These are phyloP conservation scores for Candida insectalens DNA, from an alignment of 805 yeast species.

Conservation along the genomic window DNA sequence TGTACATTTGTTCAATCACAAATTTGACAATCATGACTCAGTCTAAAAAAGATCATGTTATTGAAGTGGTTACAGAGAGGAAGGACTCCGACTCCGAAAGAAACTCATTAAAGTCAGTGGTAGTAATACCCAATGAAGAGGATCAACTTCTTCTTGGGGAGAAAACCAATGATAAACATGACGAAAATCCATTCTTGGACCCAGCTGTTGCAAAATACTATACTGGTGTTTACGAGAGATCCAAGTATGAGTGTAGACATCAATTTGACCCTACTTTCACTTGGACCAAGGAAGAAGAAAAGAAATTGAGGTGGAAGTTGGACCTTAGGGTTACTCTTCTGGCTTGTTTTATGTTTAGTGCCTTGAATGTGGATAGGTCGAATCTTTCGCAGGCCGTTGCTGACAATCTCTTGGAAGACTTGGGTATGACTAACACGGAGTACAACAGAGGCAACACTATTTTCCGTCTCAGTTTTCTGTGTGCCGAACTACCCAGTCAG, in stretches of 20 bases:
- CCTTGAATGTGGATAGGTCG: constrained; percentile 48
- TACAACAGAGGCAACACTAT: constrained; percentile 52
- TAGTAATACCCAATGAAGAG: too few relatives aligned
- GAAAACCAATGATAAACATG: too few relatives aligned
- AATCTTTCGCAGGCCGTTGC: constrained; percentile 47
- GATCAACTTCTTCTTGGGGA: too few relatives aligned
- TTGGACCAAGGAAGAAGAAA: constrained; percentile 48
- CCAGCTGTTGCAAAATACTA: constrained; percentile 39
- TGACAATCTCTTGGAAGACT: constrained; percentile 43
- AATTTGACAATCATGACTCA: too few relatives aligned
- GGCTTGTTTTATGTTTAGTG: constrained; percentile 51
- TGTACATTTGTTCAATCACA: too few relatives aligned
- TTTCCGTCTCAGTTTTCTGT: constrained; percentile 39
- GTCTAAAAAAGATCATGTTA: too few relatives aligned
- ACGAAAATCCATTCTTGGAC: constrained; percentile 35
- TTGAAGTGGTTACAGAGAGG: too few relatives aligned
- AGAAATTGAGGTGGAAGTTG: constrained; percentile 35
- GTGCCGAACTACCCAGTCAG: constrained; percentile 58
- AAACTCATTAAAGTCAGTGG: too few relatives aligned
- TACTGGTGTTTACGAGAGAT: constrained; percentile 32
- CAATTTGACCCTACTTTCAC: constrained; percentile 48
- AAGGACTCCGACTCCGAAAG: too few relatives aligned
- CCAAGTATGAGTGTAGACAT: constrained; percentile 44
- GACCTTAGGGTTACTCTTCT: constrained; percentile 47
- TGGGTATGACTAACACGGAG: constrained; percentile 43